A percentile compares a stretch with the other conserved stretches of the same genome.
Evolutionary conservation across 1,139 yeast species (phyloP).

Genomic region (Kurtzmaniella quercitrusa): DNA sequence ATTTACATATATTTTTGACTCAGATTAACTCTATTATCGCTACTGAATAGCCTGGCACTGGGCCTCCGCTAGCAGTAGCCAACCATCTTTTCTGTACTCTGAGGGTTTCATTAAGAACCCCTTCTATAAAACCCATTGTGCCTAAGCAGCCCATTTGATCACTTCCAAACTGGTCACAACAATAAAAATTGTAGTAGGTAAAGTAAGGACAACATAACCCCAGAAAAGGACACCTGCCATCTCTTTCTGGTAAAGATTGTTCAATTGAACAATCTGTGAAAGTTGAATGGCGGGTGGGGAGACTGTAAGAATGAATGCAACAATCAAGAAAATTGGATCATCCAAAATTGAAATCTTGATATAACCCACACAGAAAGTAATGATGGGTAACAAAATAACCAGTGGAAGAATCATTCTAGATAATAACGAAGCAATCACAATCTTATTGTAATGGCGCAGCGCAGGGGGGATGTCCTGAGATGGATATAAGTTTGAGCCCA

Average conservation of each 20-base stretch:
- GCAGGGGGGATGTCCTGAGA: constrained; percentile 62
- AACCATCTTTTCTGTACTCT: too few species aligned
- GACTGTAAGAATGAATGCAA: constrained; percentile 68
- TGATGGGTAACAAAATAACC: constrained; percentile 59
- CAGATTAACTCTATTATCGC: too few species aligned
- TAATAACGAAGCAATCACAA: constrained; percentile 63
- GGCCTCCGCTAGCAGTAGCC: too few species aligned
- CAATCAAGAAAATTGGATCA: constrained; percentile 79
- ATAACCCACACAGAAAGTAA: constrained; percentile 63
- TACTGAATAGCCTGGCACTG: too few species aligned
- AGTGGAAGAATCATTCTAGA: constrained; percentile 80
- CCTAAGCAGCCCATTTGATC: constrained; percentile 44
- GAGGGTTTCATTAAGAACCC: too few species aligned
- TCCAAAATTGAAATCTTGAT: constrained; percentile 66
- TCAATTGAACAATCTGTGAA: constrained; percentile 76
- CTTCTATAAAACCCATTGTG: too few species aligned
- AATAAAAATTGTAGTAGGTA: constrained; percentile 72
- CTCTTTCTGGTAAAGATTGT: constrained; percentile 71
- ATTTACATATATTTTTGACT: too few species aligned
- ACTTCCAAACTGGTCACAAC: constrained; percentile 69
- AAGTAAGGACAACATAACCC: constrained; percentile 75
- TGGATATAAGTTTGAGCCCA: constrained; percentile 75
- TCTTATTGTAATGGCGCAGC: constrained; percentile 52
- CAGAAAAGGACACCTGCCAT: constrained; percentile 86
- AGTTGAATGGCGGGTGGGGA: constrained; percentile 86